Evolutionary conservation across 129 eudicot species (phyloP).

Genomic region (Artemisia argyi): DNA sequence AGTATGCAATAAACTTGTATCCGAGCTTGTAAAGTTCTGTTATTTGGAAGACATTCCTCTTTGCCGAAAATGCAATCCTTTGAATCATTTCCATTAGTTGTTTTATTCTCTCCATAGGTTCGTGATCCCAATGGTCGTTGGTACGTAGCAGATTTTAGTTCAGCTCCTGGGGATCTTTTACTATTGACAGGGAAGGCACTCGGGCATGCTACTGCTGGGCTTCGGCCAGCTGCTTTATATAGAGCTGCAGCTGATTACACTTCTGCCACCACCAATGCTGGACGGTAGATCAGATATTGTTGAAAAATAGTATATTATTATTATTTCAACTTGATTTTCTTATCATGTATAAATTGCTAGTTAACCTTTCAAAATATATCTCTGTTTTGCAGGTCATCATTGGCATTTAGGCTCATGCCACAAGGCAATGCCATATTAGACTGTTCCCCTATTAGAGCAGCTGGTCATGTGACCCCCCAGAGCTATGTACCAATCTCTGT

Average conservation of each 20-base stretch:
- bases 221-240: conserved; percentile 79
- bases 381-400: conserved; percentile 58
- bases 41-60: not conserved
- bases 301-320: conserved; percentile 11
- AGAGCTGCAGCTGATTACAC: conserved; percentile 56
- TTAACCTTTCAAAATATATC: conserved; percentile 7
- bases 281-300: conserved; percentile 55
- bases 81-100: conserved; percentile 28
- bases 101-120: conserved; percentile 57
- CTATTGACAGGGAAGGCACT: conserved; percentile 89
- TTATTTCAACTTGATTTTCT: conserved; percentile 4
- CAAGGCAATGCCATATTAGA: conserved; percentile 90
- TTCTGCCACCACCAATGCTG: conserved; percentile 45
- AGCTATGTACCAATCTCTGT: conserved; percentile 93
- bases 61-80: not conserved
- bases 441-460: conserved; percentile 75
- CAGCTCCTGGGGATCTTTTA: conserved; percentile 77
- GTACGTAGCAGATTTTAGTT: conserved; percentile 82
- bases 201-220: conserved; percentile 92
- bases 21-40: conserved; percentile 12
- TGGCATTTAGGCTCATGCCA: conserved; percentile 96
- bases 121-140: conserved; percentile 97
- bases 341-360: not conserved
- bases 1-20: too few species aligned
- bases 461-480: conserved; percentile 96